A percentile compares a stretch with the other conserved stretches of the same genome.
Conservation (phyloP, 2,329 filamentous ascomycete species). For the Chrysoporthe deuterocubensis region DNA sequence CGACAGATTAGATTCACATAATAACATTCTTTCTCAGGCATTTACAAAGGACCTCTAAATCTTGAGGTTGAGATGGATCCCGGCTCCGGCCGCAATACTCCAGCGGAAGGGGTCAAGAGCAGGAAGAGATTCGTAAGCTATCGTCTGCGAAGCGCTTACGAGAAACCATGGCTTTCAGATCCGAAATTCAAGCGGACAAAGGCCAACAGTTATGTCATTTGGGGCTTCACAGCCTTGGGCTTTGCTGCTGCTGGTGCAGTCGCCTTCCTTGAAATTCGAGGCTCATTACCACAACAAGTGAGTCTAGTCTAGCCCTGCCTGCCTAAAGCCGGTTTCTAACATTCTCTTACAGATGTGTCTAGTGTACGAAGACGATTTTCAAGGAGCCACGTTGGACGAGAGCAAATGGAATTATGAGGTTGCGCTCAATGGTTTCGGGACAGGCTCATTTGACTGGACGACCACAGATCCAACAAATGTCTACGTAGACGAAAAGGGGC, state of each 20-base stretch:
- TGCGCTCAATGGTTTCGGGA: constrained; percentile 46
- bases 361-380: constrained; percentile 55
- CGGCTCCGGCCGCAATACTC: constrained; percentile 19
- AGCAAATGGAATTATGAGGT: constrained; percentile 28
- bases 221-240: constrained; percentile 39
- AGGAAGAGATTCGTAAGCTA: constrained; percentile 39
- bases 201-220: constrained; percentile 43
- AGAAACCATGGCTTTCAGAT: constrained; percentile 45
- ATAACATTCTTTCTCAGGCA: neutral
- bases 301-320: neutral
- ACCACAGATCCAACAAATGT: constrained; percentile 52
- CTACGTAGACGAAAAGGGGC: constrained; percentile 51
- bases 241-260: constrained; percentile 40
- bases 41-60: neutral
- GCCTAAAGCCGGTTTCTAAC: neutral
- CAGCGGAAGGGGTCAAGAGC: constrained; percentile 18
- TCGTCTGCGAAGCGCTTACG: constrained; percentile 40
- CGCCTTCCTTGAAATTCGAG: constrained; percentile 37
- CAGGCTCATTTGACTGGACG: constrained; percentile 60
- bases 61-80: constrained; percentile 8
- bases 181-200: constrained; percentile 39
- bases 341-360: constrained; percentile 42
- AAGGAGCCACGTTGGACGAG: constrained; percentile 17
- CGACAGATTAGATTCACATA: neutral
- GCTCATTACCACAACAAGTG: constrained; percentile 32